Percentiles rank a stretch among this genome's conserved stretches.
These are phyloP conservation scores for Starmera dryadoides DNA, from an alignment of 805 yeast species.

Conservation along the genomic window DNA sequence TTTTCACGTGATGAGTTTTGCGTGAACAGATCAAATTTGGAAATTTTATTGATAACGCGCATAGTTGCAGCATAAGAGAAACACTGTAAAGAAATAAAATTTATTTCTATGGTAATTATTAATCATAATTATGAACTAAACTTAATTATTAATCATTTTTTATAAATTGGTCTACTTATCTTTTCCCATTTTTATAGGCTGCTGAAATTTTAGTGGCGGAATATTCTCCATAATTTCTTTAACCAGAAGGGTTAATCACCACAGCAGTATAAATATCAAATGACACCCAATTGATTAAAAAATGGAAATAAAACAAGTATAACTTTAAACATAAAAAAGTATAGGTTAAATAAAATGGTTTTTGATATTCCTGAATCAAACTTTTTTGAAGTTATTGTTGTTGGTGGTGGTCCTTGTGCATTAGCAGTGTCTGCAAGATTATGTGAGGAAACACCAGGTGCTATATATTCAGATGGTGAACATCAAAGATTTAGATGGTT, in stretches of 20 bases:
- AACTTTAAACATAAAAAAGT: background rate
- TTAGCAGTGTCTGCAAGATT: constrained; percentile 33
- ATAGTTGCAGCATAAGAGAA: background rate
- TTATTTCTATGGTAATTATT: too few relatives aligned
- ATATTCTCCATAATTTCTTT: too few relatives aligned
- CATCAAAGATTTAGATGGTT: constrained; percentile 42
- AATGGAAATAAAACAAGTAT: background rate
- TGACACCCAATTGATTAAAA: background rate
- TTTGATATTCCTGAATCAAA: constrained; percentile 9
- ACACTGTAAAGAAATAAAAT: background rate
- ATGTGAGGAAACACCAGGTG: constrained; percentile 34
- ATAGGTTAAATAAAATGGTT: background rate
- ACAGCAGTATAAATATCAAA: background rate
- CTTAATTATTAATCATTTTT: too few relatives aligned
- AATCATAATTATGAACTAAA: too few relatives aligned
- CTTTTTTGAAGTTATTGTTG: constrained; percentile 30
- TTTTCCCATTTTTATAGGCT: too few relatives aligned
- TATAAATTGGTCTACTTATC: too few relatives aligned
- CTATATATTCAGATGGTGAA: constrained; percentile 38
- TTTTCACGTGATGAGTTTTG: too few relatives aligned
- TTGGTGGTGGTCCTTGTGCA: constrained; percentile 42
- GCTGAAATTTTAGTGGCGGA: too few relatives aligned
- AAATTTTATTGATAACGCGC: background rate
- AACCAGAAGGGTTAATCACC: background rate
- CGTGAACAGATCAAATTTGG: background rate